Percentiles rank a stretch among this genome's conserved stretches.
Conservation (phyloP, 129 eudicot species). For the Pittosporum tobira region DNA sequence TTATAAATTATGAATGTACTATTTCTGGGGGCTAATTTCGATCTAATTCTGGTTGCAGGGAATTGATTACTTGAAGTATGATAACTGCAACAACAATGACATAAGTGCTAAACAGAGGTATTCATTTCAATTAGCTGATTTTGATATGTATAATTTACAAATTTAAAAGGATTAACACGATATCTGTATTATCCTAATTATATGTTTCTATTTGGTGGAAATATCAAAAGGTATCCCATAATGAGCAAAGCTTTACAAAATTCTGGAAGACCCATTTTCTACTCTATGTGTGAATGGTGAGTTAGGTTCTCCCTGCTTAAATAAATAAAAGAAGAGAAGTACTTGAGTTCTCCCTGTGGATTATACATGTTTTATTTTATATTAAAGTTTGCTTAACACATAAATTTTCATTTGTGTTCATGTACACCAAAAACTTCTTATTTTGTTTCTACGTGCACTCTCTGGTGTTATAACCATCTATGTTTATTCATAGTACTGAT, state of each 20-base stretch:
- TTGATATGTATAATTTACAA: no score
- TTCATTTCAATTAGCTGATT: neutral
- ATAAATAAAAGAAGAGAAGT: no score
- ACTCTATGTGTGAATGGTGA: slow-evolving; percentile 89
- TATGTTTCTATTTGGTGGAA: neutral
- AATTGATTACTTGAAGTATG: slow-evolving; percentile 83
- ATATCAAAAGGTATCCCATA: slow-evolving; percentile 50
- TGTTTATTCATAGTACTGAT: no score
- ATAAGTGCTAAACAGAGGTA: slow-evolving; percentile 61
- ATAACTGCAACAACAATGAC: slow-evolving; percentile 53
- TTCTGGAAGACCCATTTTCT: slow-evolving; percentile 72
- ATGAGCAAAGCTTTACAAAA: slow-evolving; percentile 73
- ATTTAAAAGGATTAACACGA: no score
- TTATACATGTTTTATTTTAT: neutral
- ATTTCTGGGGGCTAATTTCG: neutral
- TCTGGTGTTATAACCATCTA: no score
- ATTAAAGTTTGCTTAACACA: no score
- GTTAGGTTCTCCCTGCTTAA: neutral
- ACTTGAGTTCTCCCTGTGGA: no score
- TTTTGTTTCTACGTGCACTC: no score
- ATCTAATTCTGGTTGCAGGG: slow-evolving; percentile 35
- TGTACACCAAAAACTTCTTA: no score
- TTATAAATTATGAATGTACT: no score
- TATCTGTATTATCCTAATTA: no score
- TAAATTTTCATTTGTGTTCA: no score